Conservation (phyloP, 164 flowering plant species). For the Vitis vinifera region ASM3070453v1 NC_081818.1:24824001-24824500, state of each 20-base stretch:
- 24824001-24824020: too few relatives aligned
- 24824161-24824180: neutral
- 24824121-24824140: neutral
- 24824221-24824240: neutral
- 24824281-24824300: neutral
- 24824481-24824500: slow-evolving; percentile 66
- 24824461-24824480: slow-evolving; percentile 1
- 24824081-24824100: too few relatives aligned
- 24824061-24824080: too few relatives aligned
- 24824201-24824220: neutral
- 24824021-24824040: too few relatives aligned
- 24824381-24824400: too few relatives aligned
- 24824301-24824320: too few relatives aligned
- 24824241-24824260: too few relatives aligned
- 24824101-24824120: neutral
- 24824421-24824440: neutral
- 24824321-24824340: neutral
- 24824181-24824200: neutral
- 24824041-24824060: too few relatives aligned
- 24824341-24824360: neutral
- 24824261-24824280: neutral
- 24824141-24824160: neutral
- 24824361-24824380: too few relatives aligned
- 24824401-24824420: too few relatives aligned
- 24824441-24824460: neutral